Base-by-base conservation (phyloP, 1,284 basidiomycete species). In the Erythrobasidium hasegawianum region DNA sequence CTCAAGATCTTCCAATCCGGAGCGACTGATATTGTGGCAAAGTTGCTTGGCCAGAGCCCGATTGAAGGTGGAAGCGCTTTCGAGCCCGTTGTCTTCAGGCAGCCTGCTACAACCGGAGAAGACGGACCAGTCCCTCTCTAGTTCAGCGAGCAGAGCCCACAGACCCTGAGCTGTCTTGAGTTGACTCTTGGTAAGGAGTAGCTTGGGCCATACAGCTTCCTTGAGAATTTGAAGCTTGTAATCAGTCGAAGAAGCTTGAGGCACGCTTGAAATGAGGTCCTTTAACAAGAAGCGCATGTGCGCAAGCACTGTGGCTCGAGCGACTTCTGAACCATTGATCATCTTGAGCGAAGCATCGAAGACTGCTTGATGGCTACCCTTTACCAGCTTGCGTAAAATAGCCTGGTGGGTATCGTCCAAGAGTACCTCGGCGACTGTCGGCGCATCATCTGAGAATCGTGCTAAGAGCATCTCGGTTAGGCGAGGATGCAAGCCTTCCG, bases 131-230 rank as follows among this genome's bases (percentile, higher is more conserved):
- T 24, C 38, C 2, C 47, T 26, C 41, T 58, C 40, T 22, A 27
- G 7, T 14, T 24, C 39, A 41, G 16, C 55, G 40, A 22, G 24
- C 3, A 53, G 22, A 14, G 29, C 29, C 27, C 7, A 61, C 29
- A 26, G 57, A 38, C 11, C 22, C 22, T 2, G 38, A 54, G 18
- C 11, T 33, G 29, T 67, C 33, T 58, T 50, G 5, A 26, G 27
- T 4, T 54, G 59, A 2, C 86, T 78, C 72, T 88, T 88, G 3
- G 86, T 86, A 68, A 84, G 86, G 13, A 94, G 76, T 18, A 94
- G 77, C 71, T 85, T 84, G 0, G 88, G 87, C 74, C 90, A 87
- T 54, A 93, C 76, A 1, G 87, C 75, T 20, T 78, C 76, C 71
- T 85, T 79, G 70, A 90, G 85, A 9, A 87, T 77, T 5, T 40